phyloP scores from a whole-genome alignment of 148 eudicot species.

The Cornus suecica region DNA sequence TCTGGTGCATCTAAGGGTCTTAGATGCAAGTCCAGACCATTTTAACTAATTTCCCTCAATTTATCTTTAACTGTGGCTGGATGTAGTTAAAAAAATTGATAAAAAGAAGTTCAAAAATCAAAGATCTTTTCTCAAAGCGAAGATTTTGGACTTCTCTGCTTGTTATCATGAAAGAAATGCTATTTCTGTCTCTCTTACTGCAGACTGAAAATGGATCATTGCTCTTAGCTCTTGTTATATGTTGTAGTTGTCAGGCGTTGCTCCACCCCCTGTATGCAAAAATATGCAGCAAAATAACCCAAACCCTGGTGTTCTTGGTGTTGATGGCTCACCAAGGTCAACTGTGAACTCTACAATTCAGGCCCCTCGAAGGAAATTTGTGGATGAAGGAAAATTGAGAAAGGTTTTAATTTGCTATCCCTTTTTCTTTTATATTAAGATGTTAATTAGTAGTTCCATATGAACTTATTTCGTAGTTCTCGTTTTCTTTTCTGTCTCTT shows the following conservation, averaged over 20 bases:
- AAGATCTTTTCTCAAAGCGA: background rate
- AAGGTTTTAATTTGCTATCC: constrained; percentile 48
- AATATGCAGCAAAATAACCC: constrained; percentile 51
- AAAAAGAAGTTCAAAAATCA: background rate
- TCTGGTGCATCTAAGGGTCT: too few species aligned
- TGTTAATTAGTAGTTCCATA: background rate
- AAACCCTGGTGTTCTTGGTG: constrained; percentile 41
- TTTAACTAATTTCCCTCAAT: too few species aligned
- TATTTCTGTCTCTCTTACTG: background rate
- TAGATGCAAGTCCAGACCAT: too few species aligned
- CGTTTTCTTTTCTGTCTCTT: background rate
- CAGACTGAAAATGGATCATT: constrained; percentile 4
- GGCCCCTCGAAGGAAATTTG: constrained; percentile 91
- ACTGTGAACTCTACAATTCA: constrained; percentile 67
- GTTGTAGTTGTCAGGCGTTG: constrained; percentile 78
- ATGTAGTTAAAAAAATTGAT: too few species aligned
- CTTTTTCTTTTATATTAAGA: constrained; percentile 3
- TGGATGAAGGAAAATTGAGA: constrained; percentile 96
- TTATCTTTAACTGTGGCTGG: too few species aligned
- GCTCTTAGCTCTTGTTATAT: constrained; percentile 23
- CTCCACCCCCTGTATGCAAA: constrained; percentile 86
- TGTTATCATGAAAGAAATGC: background rate
- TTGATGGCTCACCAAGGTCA: constrained; percentile 70
- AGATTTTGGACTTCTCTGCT: background rate
- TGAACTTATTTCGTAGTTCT: background rate